Percentiles rank a stretch among this genome's conserved stretches.
phyloP scores from a whole-genome alignment of 2,329 filamentous ascomycete species.

The Ceratocystis lukuohia region DNA sequence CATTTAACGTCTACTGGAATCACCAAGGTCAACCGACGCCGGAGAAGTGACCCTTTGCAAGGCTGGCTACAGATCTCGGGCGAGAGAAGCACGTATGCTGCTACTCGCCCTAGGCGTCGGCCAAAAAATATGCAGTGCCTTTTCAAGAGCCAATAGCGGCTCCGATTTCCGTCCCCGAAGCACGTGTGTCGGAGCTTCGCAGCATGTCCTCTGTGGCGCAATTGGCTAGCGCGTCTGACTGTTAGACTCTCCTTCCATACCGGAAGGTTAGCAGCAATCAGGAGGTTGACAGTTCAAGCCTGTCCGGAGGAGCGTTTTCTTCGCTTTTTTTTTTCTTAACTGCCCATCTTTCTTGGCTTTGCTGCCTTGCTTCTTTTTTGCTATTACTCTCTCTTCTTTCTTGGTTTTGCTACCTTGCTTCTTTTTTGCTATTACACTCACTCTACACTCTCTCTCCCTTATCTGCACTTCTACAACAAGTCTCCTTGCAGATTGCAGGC shows the following conservation, averaged over 20 bases:
- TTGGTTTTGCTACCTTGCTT: neutral
- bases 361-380: neutral
- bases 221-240: constrained; percentile 48
- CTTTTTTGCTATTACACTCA: neutral
- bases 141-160: neutral
- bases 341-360: neutral
- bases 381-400: neutral
- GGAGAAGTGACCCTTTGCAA: too few species aligned
- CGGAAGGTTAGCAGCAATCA: constrained; percentile 14
- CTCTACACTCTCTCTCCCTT: neutral
- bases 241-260: constrained; percentile 28
- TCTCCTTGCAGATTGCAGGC: neutral
- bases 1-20: neutral
- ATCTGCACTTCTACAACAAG: too few species aligned
- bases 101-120: too few species aligned
- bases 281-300: constrained; percentile 21
- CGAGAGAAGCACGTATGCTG: too few species aligned
- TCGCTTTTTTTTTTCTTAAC: neutral
- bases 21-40: neutral
- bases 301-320: constrained; percentile 17
- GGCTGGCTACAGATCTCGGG: too few species aligned
- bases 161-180: neutral
- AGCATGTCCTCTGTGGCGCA: constrained; percentile 30
- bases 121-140: neutral
- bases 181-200: neutral